Evolutionary conservation across 2,329 filamentous ascomycete genomes (phyloP).

Genomic region (Hypoxylon sp.): DNA sequence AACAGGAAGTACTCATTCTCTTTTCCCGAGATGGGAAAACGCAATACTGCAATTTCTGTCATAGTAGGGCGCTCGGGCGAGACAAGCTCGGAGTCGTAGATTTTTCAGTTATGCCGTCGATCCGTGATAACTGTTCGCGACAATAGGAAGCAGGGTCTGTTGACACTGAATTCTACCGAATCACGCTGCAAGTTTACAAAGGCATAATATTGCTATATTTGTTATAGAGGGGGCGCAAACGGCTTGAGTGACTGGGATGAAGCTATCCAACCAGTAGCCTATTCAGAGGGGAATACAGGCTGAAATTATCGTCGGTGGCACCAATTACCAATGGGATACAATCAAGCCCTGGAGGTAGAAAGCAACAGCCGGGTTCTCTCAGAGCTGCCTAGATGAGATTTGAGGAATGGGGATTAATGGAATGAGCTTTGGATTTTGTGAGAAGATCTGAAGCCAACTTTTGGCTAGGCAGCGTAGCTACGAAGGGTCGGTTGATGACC

Average conservation of each 20-base stretch:
- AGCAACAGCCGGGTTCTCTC: slow-evolving; percentile 1
- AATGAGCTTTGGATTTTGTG: background rate
- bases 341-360: background rate
- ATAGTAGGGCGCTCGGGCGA: slow-evolving; percentile 35
- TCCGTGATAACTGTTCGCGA: background rate
- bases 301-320: slow-evolving; percentile 1
- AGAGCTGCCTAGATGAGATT: background rate
- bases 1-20: slow-evolving; percentile 71
- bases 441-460: background rate
- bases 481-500: background rate
- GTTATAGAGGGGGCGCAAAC: background rate
- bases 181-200: background rate
- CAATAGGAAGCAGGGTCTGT: background rate
- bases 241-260: background rate
- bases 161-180: background rate
- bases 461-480: background rate
- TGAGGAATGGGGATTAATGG: background rate
- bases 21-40: slow-evolving; percentile 70
- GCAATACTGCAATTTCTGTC: slow-evolving; percentile 62
- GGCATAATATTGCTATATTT: background rate
- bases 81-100: slow-evolving; percentile 5
- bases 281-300: slow-evolving; percentile 8
- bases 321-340: slow-evolving; percentile 4
- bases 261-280: slow-evolving; percentile 8
- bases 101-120: slow-evolving; percentile 5